A percentile compares a stretch with the other conserved stretches of the same genome.
These are phyloP conservation scores for Mycena haematopus DNA, from an alignment of 768 basidiomycete species.

Conservation along the genomic window DNA sequence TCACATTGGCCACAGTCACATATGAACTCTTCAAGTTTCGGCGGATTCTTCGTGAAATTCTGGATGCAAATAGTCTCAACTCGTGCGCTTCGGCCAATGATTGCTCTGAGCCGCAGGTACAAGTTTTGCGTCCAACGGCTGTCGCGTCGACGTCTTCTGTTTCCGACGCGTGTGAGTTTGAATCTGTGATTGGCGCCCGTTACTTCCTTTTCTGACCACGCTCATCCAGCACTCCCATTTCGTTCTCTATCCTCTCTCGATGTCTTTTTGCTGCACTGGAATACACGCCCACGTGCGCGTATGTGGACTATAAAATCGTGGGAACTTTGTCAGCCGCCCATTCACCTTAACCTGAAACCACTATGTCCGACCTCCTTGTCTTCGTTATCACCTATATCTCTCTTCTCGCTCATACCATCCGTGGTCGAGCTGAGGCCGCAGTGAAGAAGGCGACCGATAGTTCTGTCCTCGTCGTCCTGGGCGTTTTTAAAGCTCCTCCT, in stretches of 20 bases:
- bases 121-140: no score
- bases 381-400: not conserved
- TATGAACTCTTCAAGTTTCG: no score
- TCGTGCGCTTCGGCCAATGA: no score
- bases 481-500: not conserved
- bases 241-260: not conserved
- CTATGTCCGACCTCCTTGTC: not conserved
- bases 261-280: not conserved
- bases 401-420: not conserved
- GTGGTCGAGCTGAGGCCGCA: not conserved
- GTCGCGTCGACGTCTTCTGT: not conserved
- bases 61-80: no score
- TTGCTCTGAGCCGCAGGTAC: no score
- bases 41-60: no score
- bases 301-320: not conserved
- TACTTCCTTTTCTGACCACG: not conserved
- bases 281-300: not conserved
- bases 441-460: not conserved
- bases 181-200: not conserved
- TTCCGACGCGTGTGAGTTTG: not conserved
- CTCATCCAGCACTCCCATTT: constrained; percentile 14
- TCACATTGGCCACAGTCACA: no score
- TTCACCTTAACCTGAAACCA: not conserved
- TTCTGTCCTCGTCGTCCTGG: not conserved
- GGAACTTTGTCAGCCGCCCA: constrained; percentile 1